These are phyloP conservation scores for Kuraishia molischiana DNA, from an alignment of 805 yeast species.

Conservation along the genomic window DNA sequence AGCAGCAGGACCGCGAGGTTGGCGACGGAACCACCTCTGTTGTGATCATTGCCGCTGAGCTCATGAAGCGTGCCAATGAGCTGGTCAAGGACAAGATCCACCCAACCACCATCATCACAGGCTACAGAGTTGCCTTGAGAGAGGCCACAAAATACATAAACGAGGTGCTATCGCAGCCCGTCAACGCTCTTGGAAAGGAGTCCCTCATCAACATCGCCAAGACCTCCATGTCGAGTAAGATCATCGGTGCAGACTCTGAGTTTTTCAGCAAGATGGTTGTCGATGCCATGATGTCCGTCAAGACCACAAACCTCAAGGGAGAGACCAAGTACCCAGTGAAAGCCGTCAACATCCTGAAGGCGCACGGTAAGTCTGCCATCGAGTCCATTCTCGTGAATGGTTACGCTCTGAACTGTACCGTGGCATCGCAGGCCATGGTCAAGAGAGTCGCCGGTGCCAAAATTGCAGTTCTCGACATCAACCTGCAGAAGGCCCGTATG, in stretches of 20 bases:
- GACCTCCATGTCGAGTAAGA: constrained; percentile 94
- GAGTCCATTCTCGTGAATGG: constrained; percentile 88
- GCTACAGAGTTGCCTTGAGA: constrained; percentile 85
- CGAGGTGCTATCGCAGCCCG: constrained; percentile 75
- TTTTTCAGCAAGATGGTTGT: constrained; percentile 88
- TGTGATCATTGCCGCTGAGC: constrained; percentile 90
- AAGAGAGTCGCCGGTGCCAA: constrained; percentile 61
- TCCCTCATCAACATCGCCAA: constrained; percentile 86
- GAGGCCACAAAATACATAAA: constrained; percentile 84
- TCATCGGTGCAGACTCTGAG: constrained; percentile 88
- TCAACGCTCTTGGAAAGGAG: constrained; percentile 72
- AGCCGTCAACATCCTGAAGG: constrained; percentile 92
- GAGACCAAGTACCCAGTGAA: constrained; percentile 91
- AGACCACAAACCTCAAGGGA: constrained; percentile 80
- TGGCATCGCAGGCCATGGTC: constrained; percentile 95
- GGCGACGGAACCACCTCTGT: constrained; percentile 99
- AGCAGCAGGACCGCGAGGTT: constrained; percentile 97
- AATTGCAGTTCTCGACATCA: constrained; percentile 84
- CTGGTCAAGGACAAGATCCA: constrained; percentile 89
- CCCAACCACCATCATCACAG: constrained; percentile 96
- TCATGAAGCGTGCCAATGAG: constrained; percentile 87
- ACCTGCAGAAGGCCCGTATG: constrained; percentile 93
- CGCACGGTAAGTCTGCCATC: constrained; percentile 87
- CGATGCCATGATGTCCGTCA: constrained; percentile 91
- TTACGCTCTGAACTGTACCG: constrained; percentile 93